phyloP scores from a whole-genome alignment of 2,329 filamentous ascomycete genomes.

The Ceratocystis colombiana region DNA sequence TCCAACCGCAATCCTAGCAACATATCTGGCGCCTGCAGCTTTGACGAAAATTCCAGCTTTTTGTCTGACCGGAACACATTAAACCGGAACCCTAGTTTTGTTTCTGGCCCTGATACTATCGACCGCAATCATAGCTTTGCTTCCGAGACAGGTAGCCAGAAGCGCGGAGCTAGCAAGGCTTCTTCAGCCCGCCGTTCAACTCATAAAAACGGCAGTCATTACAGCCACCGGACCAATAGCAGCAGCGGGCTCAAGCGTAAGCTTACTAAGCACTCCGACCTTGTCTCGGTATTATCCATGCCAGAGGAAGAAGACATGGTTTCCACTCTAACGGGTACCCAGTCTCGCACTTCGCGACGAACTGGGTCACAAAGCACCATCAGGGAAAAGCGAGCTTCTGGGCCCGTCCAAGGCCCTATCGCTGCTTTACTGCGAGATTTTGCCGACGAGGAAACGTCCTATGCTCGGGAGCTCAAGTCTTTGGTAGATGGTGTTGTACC shows the following conservation, averaged over 20 bases:
- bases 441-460: slow-evolving; percentile 71
- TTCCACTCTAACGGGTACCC: slow-evolving; percentile 44
- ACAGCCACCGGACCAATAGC: slow-evolving; percentile 21
- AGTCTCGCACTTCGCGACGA: slow-evolving; percentile 18
- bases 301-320: slow-evolving; percentile 48
- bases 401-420: slow-evolving; percentile 43
- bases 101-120: slow-evolving; percentile 18
- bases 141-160: slow-evolving; percentile 9
- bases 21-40: slow-evolving; percentile 12
- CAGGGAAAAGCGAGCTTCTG: slow-evolving; percentile 10
- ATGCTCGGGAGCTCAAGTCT: slow-evolving; percentile 82
- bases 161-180: slow-evolving; percentile 12
- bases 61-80: neutral
- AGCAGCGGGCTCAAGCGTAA: slow-evolving; percentile 52
- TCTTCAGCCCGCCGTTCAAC: slow-evolving; percentile 8
- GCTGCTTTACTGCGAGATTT: slow-evolving; percentile 72
- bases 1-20: slow-evolving; percentile 17
- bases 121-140: slow-evolving; percentile 20
- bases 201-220: slow-evolving; percentile 17
- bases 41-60: slow-evolving; percentile 14
- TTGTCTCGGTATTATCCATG: slow-evolving; percentile 83
- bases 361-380: slow-evolving; percentile 20
- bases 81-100: slow-evolving; percentile 18
- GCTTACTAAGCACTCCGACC: slow-evolving; percentile 82
- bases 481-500: slow-evolving; percentile 92